Base-by-base conservation (phyloP, 2,329 filamentous ascomycete genomes). In the Claviceps sp. region DNA sequence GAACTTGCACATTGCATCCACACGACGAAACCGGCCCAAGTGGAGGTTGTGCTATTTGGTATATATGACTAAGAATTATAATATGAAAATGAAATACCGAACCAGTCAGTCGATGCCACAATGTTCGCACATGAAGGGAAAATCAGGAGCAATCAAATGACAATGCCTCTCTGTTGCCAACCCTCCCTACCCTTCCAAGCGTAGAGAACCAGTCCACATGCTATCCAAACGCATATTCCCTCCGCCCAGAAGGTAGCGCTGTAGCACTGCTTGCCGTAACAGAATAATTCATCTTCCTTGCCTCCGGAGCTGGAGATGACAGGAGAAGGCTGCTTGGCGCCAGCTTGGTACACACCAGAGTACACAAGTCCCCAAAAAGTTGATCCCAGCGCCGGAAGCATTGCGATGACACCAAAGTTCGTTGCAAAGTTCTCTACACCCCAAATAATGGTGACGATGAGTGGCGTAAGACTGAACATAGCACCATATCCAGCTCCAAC, bases 381-480 rank as follows among this genome's bases (percentile, higher is more conserved):
- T 0, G 91, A 89, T 0, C 91, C 93, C 0, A 86, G 70, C 0
- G 93, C 93, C 2, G 93, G 93, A 52, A 91, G 83, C 74, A 94
- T 93, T 43, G 90, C 89, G 7, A 97, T 82, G 55, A 97, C 90
- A 10, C 93, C 93, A 82, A 91, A 98, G 61, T 98, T 97, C 0
- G 93, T 98, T 53, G 89, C 93, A 64, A 98, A 97, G 65, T 97
- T 98, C 72, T 97, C 90, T 0, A 95, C 89, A 26, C 93, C 93
- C 93, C 93, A 98, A 46, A 98, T 91, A 10, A 96, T 89, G n/a
- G 84, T 89, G 59, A 96, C 85, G 52, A 97, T 87, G 57, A 97
- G 90, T 2, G 93, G 93, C 0, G 87, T 86, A 5, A 97, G 77
- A 47, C 82, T 86, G 72, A 97, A 98, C 22, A 90, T 81, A 37